Conservation (phyloP, 2,329 filamentous ascomycete species). For the Fusarium sp. region DNA sequence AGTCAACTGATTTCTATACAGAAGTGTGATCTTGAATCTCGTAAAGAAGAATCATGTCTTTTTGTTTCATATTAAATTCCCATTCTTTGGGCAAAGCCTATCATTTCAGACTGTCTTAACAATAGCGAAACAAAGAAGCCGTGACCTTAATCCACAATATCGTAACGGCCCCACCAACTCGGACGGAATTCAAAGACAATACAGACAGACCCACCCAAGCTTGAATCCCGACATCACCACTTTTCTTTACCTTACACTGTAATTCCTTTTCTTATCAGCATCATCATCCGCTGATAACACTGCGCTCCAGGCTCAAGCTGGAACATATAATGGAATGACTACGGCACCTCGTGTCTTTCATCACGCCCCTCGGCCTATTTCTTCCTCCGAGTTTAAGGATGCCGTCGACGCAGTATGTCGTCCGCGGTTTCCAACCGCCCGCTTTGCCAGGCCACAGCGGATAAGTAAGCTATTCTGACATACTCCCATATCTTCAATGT, state of each 20-base stretch:
- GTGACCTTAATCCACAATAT: not conserved
- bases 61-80: not conserved
- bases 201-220: slow-evolving; percentile 18
- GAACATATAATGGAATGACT: slow-evolving; percentile 53
- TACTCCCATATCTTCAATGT: not conserved
- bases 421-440: slow-evolving; percentile 62
- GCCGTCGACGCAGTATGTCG: slow-evolving; percentile 63
- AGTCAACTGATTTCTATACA: not conserved
- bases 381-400: slow-evolving; percentile 56
- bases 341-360: slow-evolving; percentile 52
- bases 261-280: not conserved
- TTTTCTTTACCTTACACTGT: slow-evolving; percentile 15
- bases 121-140: not conserved
- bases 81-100: not conserved
- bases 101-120: not conserved
- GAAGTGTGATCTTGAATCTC: not conserved
- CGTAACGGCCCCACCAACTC: slow-evolving; percentile 18
- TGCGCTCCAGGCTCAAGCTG: slow-evolving; percentile 27
- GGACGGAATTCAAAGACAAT: slow-evolving; percentile 18
- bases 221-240: slow-evolving; percentile 29
- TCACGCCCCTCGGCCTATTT: slow-evolving; percentile 55
- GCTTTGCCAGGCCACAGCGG: slow-evolving; percentile 51
- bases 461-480: slow-evolving; percentile 55
- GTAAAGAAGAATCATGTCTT: not conserved
- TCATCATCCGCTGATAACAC: slow-evolving; percentile 26